These are phyloP conservation scores for Hypoxylon lenormandii DNA, from an alignment of 495 filamentous ascomycete genomes.

Conservation along the genomic window DNA sequence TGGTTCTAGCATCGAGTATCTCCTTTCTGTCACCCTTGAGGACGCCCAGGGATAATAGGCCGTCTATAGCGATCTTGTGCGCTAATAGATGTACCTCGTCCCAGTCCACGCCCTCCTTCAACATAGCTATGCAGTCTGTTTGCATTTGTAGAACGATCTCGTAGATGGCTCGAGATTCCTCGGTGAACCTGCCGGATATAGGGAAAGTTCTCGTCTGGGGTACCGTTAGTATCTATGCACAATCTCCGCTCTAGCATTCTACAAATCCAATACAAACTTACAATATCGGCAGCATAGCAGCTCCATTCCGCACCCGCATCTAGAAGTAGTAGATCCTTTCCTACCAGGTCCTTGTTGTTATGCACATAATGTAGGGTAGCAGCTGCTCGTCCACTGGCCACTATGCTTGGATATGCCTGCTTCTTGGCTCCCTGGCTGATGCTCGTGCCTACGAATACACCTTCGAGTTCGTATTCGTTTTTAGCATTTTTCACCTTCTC, in stretches of 20 bases:
- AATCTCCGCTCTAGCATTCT: background rate
- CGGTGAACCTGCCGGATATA: constrained; percentile 77
- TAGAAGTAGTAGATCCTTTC: constrained; percentile 79
- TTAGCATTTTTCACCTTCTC: constrained; percentile 70
- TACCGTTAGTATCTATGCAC: constrained; percentile 16
- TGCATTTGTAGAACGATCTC: constrained; percentile 91
- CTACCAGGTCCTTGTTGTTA: constrained; percentile 75
- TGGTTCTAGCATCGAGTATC: constrained; percentile 77
- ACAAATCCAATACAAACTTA: constrained; percentile 35
- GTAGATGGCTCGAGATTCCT: constrained; percentile 81
- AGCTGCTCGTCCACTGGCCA: constrained; percentile 78
- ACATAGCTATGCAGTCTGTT: constrained; percentile 73
- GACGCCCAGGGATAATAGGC: constrained; percentile 79
- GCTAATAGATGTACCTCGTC: constrained; percentile 83
- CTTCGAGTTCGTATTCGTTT: constrained; percentile 88
- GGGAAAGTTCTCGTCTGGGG: constrained; percentile 82
- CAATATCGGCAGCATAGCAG: constrained; percentile 85
- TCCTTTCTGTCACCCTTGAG: constrained; percentile 75
- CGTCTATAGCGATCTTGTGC: constrained; percentile 83
- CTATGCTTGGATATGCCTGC: constrained; percentile 87
- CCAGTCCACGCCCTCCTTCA: constrained; percentile 84
- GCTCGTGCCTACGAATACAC: constrained; percentile 77
- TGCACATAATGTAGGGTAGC: constrained; percentile 89
- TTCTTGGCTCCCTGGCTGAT: constrained; percentile 78
- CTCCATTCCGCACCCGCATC: constrained; percentile 86